Percentiles rank a stretch among this genome's conserved stretches.
These are phyloP conservation scores for Xylaria sp. DNA, from an alignment of 2,329 filamentous ascomycete genomes.

Conservation along the genomic window DNA sequence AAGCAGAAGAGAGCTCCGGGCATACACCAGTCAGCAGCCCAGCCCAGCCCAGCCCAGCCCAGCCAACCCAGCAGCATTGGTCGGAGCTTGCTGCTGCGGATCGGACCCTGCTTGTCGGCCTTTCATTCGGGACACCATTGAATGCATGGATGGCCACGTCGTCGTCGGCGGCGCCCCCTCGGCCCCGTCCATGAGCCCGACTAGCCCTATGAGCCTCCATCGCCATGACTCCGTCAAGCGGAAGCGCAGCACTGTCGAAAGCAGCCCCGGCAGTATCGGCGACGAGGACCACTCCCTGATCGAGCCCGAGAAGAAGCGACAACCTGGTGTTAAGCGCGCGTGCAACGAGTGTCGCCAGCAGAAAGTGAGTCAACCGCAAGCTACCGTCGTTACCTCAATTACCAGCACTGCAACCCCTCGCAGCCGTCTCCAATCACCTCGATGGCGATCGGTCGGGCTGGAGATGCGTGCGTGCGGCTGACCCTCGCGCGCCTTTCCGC, in stretches of 20 bases:
- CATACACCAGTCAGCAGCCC: conserved; percentile 35
- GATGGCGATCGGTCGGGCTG: conserved; percentile 8
- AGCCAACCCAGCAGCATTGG: conserved; percentile 31
- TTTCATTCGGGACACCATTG: conserved; percentile 37
- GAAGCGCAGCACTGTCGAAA: conserved; percentile 70
- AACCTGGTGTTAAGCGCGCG: conserved; percentile 79
- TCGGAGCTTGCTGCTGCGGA: conserved; percentile 36
- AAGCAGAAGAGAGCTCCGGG: neutral
- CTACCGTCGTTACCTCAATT: conserved; percentile 11
- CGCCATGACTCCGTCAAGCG: conserved; percentile 66
- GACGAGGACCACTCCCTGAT: conserved; percentile 67
- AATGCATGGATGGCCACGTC: conserved; percentile 62
- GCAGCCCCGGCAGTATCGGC: conserved; percentile 69
- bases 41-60: conserved; percentile 24
- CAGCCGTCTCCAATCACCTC: conserved; percentile 14
- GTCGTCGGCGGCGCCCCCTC: conserved; percentile 57
- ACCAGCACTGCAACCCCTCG: conserved; percentile 11
- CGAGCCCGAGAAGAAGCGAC: conserved; percentile 69
- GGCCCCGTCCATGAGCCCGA: conserved; percentile 64
- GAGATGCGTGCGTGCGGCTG: neutral
- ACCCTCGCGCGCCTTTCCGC: neutral
- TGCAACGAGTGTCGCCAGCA: conserved; percentile 89
- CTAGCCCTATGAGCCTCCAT: conserved; percentile 63
- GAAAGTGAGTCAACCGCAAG: conserved; percentile 68
- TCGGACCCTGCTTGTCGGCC: conserved; percentile 33